A percentile compares a stretch with the other conserved stretches of the same genome.
phyloP scores from a whole-genome alignment of 805 yeast species.

The Yamadazyma ubonensis region DNA sequence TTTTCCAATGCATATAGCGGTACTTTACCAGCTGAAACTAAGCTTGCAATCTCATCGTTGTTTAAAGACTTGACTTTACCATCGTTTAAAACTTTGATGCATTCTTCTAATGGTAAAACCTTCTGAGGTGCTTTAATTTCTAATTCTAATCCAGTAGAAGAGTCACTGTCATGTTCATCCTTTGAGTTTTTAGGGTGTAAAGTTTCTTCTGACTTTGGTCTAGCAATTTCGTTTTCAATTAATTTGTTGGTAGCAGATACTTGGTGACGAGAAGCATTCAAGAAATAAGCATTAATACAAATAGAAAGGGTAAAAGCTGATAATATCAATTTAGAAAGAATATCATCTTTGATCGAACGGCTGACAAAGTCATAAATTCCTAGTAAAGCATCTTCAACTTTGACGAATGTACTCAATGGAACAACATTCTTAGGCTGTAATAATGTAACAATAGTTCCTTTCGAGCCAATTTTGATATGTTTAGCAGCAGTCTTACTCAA shows the following conservation, averaged over 20 bases:
- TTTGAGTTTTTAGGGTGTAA: slow-evolving; percentile 1
- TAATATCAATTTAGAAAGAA: slow-evolving; percentile 74
- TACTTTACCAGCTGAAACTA: slow-evolving; percentile 72
- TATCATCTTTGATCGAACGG: slow-evolving; percentile 71
- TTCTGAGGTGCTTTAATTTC: slow-evolving; percentile 23
- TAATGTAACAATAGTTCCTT: slow-evolving; percentile 58
- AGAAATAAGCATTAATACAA: slow-evolving; percentile 76
- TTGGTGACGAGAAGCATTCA: slow-evolving; percentile 80
- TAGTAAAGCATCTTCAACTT: slow-evolving; percentile 60
- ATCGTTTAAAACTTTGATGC: slow-evolving; percentile 58
- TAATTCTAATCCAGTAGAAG: slow-evolving; percentile 26
- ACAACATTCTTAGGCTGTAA: slow-evolving; percentile 56
- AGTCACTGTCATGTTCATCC: slow-evolving; percentile 17
- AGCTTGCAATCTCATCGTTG: slow-evolving; percentile 70
- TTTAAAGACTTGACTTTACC: slow-evolving; percentile 67
- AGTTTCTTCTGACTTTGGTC: slow-evolving; percentile 20
- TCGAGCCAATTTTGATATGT: slow-evolving; percentile 43
- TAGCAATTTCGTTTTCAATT: slow-evolving; percentile 39
- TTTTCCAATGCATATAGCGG: slow-evolving; percentile 95
- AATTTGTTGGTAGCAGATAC: slow-evolving; percentile 42
- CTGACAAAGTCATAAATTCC: slow-evolving; percentile 56
- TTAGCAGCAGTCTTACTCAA: slow-evolving; percentile 44
- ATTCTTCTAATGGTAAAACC: slow-evolving; percentile 58
- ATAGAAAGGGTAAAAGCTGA: slow-evolving; percentile 72
- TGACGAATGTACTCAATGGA: slow-evolving; percentile 55